phyloP scores from a whole-genome alignment of 106 monocot species.

The Allium fistulosum region DNA sequence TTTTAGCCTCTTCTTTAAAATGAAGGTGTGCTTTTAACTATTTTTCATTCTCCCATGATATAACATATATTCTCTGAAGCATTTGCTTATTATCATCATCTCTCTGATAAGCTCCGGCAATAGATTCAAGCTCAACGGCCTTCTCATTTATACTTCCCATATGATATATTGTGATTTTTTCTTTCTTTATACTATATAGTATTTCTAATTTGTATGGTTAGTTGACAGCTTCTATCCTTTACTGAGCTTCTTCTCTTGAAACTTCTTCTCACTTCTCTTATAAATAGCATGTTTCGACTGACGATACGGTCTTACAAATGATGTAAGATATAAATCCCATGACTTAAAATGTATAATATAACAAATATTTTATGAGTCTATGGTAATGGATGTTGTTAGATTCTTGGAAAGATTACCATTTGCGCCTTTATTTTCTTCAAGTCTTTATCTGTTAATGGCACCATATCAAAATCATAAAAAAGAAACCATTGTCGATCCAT shows the following conservation, averaged over 20 bases:
- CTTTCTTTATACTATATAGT: conserved; percentile 79
- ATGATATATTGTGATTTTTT: conserved; percentile 85
- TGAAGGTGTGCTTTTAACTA: conserved; percentile 82
- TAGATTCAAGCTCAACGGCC: conserved; percentile 88
- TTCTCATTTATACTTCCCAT: conserved; percentile 79
- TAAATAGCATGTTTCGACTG: conserved; percentile 65
- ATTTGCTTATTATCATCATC: conserved; percentile 82
- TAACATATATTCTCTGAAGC: conserved; percentile 95
- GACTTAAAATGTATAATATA: conserved; percentile 68
- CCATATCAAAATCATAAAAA: conserved; percentile 98
- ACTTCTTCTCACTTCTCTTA: conserved; percentile 96
- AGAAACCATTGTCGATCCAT: conserved; percentile 97
- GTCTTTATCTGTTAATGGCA: conserved; percentile 77
- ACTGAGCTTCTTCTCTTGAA: conserved; percentile 79
- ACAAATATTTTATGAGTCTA: conserved; percentile 39
- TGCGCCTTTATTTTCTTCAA: conserved; percentile 92
- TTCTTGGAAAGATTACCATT: conserved; percentile 49
- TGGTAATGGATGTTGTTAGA: conserved; percentile 3
- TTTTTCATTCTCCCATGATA: conserved; percentile 86
- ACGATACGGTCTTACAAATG: conserved; percentile 94
- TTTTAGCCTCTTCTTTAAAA: conserved; percentile 91
- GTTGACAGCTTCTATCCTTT: conserved; percentile 65
- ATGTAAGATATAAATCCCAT: conserved; percentile 76
- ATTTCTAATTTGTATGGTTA: conserved; percentile 96
- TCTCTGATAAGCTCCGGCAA: conserved; percentile 98